Evolutionary conservation across 2,329 filamentous ascomycete genomes (phyloP).

Genomic region (Emericellopsis atlantica): DNA sequence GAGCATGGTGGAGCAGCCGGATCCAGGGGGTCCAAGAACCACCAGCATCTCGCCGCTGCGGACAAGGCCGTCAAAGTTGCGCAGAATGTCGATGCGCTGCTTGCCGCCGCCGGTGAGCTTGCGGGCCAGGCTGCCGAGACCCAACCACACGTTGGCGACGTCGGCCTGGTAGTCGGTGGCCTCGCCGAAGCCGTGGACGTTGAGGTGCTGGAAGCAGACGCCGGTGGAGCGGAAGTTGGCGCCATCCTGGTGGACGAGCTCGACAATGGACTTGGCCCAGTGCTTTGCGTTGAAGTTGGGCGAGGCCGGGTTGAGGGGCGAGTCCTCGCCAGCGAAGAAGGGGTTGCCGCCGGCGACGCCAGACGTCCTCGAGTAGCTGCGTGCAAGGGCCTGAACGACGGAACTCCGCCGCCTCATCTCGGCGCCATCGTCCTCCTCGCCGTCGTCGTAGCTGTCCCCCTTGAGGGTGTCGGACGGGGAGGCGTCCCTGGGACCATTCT

Average conservation of each 20-base stretch:
- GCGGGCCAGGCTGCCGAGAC: constrained; percentile 27
- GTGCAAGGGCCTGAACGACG: constrained; percentile 41
- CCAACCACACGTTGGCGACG: constrained; percentile 48
- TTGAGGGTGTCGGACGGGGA: constrained; percentile 2
- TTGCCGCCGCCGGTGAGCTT: constrained; percentile 38
- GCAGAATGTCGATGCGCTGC: constrained; percentile 55
- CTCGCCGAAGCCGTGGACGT: constrained; percentile 54
- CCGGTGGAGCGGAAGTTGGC: constrained; percentile 47
- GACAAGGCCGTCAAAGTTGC: constrained; percentile 55
- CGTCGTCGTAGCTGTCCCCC: constrained; percentile 11
- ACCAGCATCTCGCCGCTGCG: constrained; percentile 64
- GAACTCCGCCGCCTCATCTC: constrained; percentile 38
- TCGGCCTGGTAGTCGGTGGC: constrained; percentile 61
- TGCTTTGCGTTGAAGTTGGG: constrained; percentile 38
- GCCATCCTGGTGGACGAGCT: constrained; percentile 37
- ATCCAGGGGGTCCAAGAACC: constrained; percentile 58
- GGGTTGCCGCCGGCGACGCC: constrained; percentile 28
- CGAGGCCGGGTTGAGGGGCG: constrained; percentile 39
- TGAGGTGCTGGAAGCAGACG: constrained; percentile 54
- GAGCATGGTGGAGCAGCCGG: constrained; percentile 73
- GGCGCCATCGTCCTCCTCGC: constrained; percentile 19
- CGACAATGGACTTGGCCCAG: constrained; percentile 49
- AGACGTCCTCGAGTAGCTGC: constrained; percentile 39
- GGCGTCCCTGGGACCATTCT: neutral
- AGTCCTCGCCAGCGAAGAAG: constrained; percentile 34